Base-by-base conservation (phyloP, 2,329 filamentous ascomycete species). In the Phyllosticta capitalensis region DNA sequence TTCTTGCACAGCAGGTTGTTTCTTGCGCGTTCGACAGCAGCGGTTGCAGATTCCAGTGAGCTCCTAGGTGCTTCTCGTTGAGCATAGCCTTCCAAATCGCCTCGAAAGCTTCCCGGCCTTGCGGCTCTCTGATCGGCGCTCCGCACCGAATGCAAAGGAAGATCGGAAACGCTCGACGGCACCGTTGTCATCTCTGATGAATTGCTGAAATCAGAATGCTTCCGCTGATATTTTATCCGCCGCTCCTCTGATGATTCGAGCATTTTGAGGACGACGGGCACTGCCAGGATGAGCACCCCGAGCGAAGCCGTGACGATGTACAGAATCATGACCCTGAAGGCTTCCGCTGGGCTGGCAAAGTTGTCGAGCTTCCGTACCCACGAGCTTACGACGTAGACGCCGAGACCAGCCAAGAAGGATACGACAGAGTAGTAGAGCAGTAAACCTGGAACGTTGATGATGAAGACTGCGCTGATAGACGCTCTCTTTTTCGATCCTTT, bases 341-440 rank as follows among this genome's bases (percentile, higher is more conserved):
- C 30, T 5, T 38, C 30, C 10, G 30, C 30, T 14, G 12, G 30
- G 10, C 30, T 38, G 30, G 30, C 30, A 5, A 38, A 38, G 10
- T 38, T 38, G 30, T 5, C 30, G 30, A 38, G 30, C 2, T 5
- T 38, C 17, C 30, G 30, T 5, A 14, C 12, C 30, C 30, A 38
- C 6, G 30, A 38, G 10, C 30, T 26, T 57, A 60, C 62, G 9
- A 65, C 54, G 38, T 63, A 65, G 7, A 65, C 57, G 2, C 62
- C 63, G 4, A 63, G 61, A 2, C 63, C 61, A 5, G 61, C 24
- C 9, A 65, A 30, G 20, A 63, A 63, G 3, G 61, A 28, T 19
- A 54, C 58, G 1, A 63, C 33, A 12, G 62, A 51, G 9, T 58
- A 50, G n/a, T 61, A 63, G 12, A 65, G 55, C 10, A 65, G 59